Conservation (phyloP, 331 rosid genomes). For the Acacia concinna region DNA sequence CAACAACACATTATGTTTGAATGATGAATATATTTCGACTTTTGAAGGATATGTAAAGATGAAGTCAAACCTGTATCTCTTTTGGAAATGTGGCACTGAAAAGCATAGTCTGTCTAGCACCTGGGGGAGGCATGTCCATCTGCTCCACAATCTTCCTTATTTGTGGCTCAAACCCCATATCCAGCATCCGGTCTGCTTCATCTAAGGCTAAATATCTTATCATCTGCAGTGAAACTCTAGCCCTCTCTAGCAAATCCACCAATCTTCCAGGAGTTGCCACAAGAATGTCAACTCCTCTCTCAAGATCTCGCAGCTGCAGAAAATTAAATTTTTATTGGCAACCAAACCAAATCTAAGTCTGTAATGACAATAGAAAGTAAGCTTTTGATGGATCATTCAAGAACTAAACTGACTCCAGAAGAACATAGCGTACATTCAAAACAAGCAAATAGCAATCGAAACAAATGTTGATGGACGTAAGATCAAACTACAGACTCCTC, state of each 20-base stretch:
- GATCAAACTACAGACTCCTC: neutral
- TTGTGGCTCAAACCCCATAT: conserved; percentile 76
- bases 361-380: neutral
- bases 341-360: neutral
- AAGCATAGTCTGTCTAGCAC: conserved; percentile 64
- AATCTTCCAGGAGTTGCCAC: conserved; percentile 73
- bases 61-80: conserved; percentile 56
- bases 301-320: conserved; percentile 60
- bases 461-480: neutral
- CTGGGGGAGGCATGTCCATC: conserved; percentile 71
- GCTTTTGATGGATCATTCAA: neutral
- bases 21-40: conserved; percentile 31
- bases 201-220: conserved; percentile 64
- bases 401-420: conserved; percentile 1
- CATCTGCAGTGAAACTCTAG: conserved; percentile 65
- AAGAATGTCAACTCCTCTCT: conserved; percentile 71
- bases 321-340: conserved; percentile 21
- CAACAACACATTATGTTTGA: neutral
- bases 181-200: conserved; percentile 72
- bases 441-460: neutral
- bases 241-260: conserved; percentile 70
- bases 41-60: neutral
- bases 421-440: neutral
- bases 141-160: conserved; percentile 66
- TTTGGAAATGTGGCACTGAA: conserved; percentile 65